Evolutionary conservation across 805 yeast genomes (phyloP).

Genomic region (Candida nonsorbophila): DNA sequence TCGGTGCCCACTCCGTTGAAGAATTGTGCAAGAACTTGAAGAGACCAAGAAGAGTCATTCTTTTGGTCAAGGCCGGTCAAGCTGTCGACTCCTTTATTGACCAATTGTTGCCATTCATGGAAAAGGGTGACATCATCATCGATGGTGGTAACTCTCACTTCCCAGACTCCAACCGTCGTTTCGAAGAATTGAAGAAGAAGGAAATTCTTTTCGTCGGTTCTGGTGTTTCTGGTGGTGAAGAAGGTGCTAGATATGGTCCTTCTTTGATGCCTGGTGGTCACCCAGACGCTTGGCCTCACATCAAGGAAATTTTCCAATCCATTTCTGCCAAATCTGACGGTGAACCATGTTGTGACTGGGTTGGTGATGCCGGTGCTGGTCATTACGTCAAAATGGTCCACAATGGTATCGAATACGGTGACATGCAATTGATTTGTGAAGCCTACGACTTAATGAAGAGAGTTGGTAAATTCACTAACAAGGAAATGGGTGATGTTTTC

Average conservation of each 20-base stretch:
- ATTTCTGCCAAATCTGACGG: conserved; percentile 96
- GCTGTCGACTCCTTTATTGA: conserved; percentile 91
- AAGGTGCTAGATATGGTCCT: conserved; percentile 99
- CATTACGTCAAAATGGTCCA: conserved; percentile 99
- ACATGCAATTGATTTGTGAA: conserved; percentile 98
- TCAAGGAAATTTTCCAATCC: conserved; percentile 93
- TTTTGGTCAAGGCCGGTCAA: conserved; percentile 93
- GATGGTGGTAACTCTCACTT: conserved; percentile 99
- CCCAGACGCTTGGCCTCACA: conserved; percentile 97
- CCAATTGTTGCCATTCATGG: conserved; percentile 85
- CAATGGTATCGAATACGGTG: conserved; percentile 99
- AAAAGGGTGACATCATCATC: conserved; percentile 95
- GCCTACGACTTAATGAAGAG: conserved; percentile 96
- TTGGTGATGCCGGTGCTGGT: conserved; percentile 98
- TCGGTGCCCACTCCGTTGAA: conserved; percentile 90
- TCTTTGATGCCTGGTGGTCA: conserved; percentile 99
- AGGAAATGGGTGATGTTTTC: conserved; percentile 91
- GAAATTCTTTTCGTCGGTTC: conserved; percentile 94
- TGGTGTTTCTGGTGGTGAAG: conserved; percentile 99
- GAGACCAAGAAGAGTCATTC: conserved; percentile 93
- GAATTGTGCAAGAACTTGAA: conserved; percentile 86
- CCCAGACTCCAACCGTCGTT: conserved; percentile 98
- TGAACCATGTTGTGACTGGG: conserved; percentile 99
- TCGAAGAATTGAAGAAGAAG: conserved; percentile 77
- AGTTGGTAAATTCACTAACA: conserved; percentile 82